Evolutionary conservation across 1,139 yeast genomes (phyloP).

Genomic region (Nakaseomyces delphensis): DNA sequence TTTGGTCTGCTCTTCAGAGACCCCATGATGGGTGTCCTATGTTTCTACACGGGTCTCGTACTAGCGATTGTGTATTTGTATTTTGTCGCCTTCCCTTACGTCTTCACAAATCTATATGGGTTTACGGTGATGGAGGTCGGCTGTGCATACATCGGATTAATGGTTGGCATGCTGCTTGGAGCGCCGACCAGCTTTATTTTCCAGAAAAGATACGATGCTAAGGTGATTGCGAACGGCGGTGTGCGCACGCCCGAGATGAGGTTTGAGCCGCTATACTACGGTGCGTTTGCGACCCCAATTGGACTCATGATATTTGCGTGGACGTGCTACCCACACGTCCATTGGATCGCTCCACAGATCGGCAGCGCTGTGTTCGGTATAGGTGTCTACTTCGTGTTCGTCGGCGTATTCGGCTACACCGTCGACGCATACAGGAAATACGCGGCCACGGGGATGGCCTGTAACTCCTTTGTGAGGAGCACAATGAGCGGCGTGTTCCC

Average conservation of each 20-base stretch:
- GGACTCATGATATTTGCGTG: constrained; percentile 74
- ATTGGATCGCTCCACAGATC: constrained; percentile 67
- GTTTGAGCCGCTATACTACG: constrained; percentile 44
- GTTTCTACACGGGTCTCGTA: constrained; percentile 54
- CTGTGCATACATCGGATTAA: constrained; percentile 45
- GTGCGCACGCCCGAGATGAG: constrained; percentile 51
- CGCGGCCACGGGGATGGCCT: constrained; percentile 78
- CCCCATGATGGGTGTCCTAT: constrained; percentile 52
- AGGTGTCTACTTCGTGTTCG: constrained; percentile 48
- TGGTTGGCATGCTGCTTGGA: constrained; percentile 40
- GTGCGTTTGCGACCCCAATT: constrained; percentile 43
- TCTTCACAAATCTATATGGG: constrained; percentile 40
- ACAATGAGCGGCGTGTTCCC: constrained; percentile 71
- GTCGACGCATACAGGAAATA: constrained; percentile 53
- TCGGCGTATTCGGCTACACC: constrained; percentile 50
- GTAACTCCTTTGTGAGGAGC: constrained; percentile 63
- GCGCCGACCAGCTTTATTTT: constrained; percentile 31
- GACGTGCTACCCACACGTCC: constrained; percentile 51
- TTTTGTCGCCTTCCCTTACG: constrained; percentile 55
- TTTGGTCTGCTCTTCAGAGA: constrained; percentile 45
- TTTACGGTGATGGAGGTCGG: constrained; percentile 47
- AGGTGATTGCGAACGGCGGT: constrained; percentile 33
- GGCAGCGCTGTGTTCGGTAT: constrained; percentile 56
- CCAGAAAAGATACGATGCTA: constrained; percentile 30
- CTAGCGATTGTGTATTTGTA: constrained; percentile 54